Base-by-base conservation (phyloP, 768 basidiomycete species). In the Xerocomellus amylosporus region DNA sequence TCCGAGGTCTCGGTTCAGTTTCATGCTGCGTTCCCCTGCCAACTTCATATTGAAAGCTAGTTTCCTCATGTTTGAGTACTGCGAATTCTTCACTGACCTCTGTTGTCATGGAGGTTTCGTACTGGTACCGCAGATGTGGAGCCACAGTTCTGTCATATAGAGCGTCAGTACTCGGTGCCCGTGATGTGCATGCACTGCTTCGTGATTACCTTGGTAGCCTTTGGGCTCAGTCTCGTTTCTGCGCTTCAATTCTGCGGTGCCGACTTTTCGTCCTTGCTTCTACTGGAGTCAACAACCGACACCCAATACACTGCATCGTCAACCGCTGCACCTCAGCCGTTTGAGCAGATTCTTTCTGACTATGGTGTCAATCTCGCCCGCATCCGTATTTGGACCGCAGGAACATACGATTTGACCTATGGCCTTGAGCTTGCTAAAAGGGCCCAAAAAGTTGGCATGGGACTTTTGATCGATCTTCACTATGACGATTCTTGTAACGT, bases 261-360 rank as follows among this genome's bases (percentile, higher is more conserved):
- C 37, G 60, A 62, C 31, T 59, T 63, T 50, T 62, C 61, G 3
- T 55, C 53, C 13, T 45, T 63, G 42, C 57, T 55, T 44, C 45
- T 55, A 8, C n/a, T 59, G 10, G 60, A 62, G 53, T 51, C 52
- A 12, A 49, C 52, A 5, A 14, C 40, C 13, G 12, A 53, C 22
- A 7, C 47, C 30, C 36, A 22, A 43, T 52, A 52, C 20, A 13
- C 31, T 6, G 6, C 28, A 37, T 49, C 47, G 2, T 24, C 43
- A 1, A n/a, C 8, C 6, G 10, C 58, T 37, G 2, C 47, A 9
- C n/a, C 47, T 19, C 48, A 50, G 17, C 61, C 41, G 0, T 45
- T 63, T 6, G 57, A 63, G 12, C 30, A 47, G 5, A 20, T 63
- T 20, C 57, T 62, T 33, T 0, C 15, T 8, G 33, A 40, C 19